Evolutionary conservation across 2,329 filamentous ascomycete species (phyloP), one percentile per base, ranked within the genome.

Genomic region (Xylariaceae sp.): DNA sequence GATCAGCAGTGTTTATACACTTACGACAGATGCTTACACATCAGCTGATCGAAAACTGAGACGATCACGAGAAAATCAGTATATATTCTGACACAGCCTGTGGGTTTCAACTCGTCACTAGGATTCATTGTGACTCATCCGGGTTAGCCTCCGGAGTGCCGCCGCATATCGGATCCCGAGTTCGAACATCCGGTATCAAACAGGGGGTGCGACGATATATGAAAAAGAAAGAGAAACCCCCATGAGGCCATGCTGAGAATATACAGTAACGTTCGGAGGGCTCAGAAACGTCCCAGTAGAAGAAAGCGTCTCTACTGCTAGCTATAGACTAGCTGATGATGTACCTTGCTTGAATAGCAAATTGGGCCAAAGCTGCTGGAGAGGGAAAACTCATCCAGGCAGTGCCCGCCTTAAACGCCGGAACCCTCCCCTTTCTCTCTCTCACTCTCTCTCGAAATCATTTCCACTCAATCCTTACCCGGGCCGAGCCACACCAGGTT

Each of bases 361-460:
- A 41, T 41, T 41, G 37, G 37, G 44, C 47, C 52, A 53, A 37
- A 11, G 49, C 45, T 56, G 55, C 50, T 41, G 34, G 17, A 55
- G 23, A 53, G 53, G 11, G 23, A 30, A 30, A 41, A 41, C 9
- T 13, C 37, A 8, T 41, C 37, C 37, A 41, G 41, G 47, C 11
- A 53, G 55, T 53, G 55, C 59, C 56, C 51, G 56, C 58, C 61
- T 35, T 54, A 8, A 63, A 63, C 61, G 61, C 61, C 61, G 48
- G 47, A 60, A 53, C 53, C 59, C 23, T 30, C 23, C 23, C 23
- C 23, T 5, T 4, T 30, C 23, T 30, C 23, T 30, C 23, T 30
- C 23, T 30, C 23, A 4, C 5, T 30, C 23, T 30, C 23, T 39
- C 41, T 45, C 13, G 17, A 18, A 58, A 58, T 30, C 23, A 30